Conservation (phyloP, 192 early-diverging fungal genomes). For the Backusella luteola region DNA sequence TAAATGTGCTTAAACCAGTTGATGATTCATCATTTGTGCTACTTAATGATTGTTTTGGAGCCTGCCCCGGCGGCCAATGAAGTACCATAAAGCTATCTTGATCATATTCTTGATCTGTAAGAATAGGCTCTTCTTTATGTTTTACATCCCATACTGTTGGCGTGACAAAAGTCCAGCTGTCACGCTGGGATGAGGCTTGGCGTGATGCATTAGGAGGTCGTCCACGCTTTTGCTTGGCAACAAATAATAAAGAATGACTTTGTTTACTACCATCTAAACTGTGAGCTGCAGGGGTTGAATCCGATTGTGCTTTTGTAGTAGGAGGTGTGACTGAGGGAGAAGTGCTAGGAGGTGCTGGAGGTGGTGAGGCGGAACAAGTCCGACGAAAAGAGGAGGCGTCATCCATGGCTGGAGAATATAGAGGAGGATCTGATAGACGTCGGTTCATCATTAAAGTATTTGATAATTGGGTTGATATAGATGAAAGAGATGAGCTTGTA, state of each 20-base stretch:
- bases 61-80: conserved; percentile 5
- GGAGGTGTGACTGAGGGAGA: background rate
- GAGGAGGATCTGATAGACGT: conserved; percentile 8
- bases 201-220: conserved; percentile 24
- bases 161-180: conserved; percentile 32
- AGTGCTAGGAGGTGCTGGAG: conserved; percentile 1
- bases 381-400: conserved; percentile 1
- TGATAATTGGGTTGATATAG: background rate
- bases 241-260: conserved; percentile 2
- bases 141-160: conserved; percentile 39
- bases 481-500: conserved; percentile 1
- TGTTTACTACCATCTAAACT: conserved; percentile 4
- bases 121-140: background rate
- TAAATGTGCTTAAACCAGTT: conserved; percentile 26
- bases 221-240: conserved; percentile 25
- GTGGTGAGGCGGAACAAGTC: conserved; percentile 6
- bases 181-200: background rate
- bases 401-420: background rate
- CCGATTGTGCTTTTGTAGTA: conserved; percentile 5
- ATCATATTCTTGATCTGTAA: background rate
- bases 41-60: background rate
- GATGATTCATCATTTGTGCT: background rate
- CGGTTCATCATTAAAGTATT: background rate
- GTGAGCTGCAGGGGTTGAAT: conserved; percentile 4
- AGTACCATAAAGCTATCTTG: conserved; percentile 9